A percentile compares a stretch with the other conserved stretches of the same genome.
Evolutionary conservation across 768 basidiomycete species (phyloP).

Genomic region (Bullera alba): DNA sequence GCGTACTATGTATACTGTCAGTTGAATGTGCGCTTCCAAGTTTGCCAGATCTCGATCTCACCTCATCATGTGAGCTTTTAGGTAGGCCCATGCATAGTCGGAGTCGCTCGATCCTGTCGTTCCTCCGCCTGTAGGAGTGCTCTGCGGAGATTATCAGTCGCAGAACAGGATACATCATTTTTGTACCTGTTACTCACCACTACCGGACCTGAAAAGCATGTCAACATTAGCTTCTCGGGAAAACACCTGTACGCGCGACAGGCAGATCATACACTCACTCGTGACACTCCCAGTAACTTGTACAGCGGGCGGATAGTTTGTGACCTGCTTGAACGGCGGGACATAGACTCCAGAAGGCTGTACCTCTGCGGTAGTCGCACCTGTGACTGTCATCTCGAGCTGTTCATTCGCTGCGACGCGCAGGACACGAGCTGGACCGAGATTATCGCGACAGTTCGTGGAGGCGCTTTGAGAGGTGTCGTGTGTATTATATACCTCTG

Average conservation of each 20-base stretch:
- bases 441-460: too few relatives aligned
- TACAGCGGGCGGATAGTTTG: constrained; percentile 19
- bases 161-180: neutral
- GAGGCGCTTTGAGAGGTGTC: too few relatives aligned
- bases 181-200: constrained; percentile 6
- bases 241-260: neutral
- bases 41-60: constrained; percentile 7
- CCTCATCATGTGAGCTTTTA: constrained; percentile 44
- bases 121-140: constrained; percentile 38
- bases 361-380: constrained; percentile 24
- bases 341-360: constrained; percentile 27
- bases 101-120: constrained; percentile 26
- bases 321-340: constrained; percentile 40
- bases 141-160: constrained; percentile 12
- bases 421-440: too few relatives aligned
- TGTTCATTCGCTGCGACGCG: neutral
- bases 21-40: neutral
- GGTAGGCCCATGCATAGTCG: constrained; percentile 41
- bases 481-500: too few relatives aligned
- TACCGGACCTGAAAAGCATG: constrained; percentile 18
- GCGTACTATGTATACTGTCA: constrained; percentile 30
- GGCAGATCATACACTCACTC: constrained; percentile 23
- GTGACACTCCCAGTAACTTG: constrained; percentile 32
- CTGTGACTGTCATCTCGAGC: constrained; percentile 33
- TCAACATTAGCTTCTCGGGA: neutral